Evolutionary conservation across 768 basidiomycete species (phyloP), one percentile per base, ranked within the genome.

Genomic region (Paxillus rubicundulus): DNA sequence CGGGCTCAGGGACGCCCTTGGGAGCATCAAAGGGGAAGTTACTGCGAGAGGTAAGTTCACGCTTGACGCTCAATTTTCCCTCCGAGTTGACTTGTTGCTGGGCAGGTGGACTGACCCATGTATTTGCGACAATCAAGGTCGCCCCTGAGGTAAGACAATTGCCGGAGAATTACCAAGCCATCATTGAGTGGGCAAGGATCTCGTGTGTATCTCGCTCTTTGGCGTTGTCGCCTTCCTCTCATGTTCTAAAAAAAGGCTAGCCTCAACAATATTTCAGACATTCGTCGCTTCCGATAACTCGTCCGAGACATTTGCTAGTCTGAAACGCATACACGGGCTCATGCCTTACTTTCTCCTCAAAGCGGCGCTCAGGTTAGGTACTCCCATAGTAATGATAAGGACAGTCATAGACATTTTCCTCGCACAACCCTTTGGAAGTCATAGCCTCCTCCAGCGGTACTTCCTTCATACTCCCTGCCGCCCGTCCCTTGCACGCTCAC

Each of bases 261-360:
- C 97, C 0, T 96, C 97, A 5, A 95, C 97, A 2, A 86, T 98
- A 37, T 99, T 98, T 67, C 95, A 98, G 59, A 86, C 89, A 34
- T 95, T 93, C 61, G 83, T 97, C 28, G 97, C 97, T 0, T 82
- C 93, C 18, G 97, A 99, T 68, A 86, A 86, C 53, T 88, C 93
- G 5, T 94, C 93, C 5, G 90, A 96, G 59, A 87, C 86, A 5
- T 87, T 98, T 61, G 78, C 91, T 13, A 81, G 84, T 52, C 72
- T 99, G 54, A 98, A 98, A 74, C 81, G 95, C 44, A 82, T 97
- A 39, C 97, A 99, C 65, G 93, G 94, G 1, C 72, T 96, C 47
- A 97, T 98, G 92, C 97, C 97, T 5, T 99, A 99, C 68, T 92
- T 98, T 63, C 85, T 98, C 76, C 82, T 99, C 56, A 98, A 93